Evolutionary conservation across 2,329 filamentous ascomycete genomes (phyloP).

Genomic region (Coccinonectria pachysandricola): DNA sequence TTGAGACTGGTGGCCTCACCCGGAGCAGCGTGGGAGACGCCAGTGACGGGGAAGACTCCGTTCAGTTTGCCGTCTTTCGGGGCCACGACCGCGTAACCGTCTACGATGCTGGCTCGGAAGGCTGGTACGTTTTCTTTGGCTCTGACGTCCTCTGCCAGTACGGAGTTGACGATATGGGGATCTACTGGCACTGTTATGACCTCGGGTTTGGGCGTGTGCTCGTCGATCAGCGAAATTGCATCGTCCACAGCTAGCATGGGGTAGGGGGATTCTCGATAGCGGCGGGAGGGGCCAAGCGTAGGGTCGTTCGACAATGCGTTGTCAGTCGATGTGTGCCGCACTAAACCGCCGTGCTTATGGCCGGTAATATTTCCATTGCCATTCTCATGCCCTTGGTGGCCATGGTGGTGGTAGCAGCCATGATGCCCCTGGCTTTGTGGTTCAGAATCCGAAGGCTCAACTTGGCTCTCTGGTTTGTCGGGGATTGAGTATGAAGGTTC

Average conservation of each 20-base stretch:
- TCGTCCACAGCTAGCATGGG: constrained; percentile 83
- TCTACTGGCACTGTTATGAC: constrained; percentile 51
- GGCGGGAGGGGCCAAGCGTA: constrained; percentile 49
- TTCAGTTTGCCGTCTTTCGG: constrained; percentile 53
- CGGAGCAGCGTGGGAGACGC: constrained; percentile 76
- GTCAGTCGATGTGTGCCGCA: constrained; percentile 60
- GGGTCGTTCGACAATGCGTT: constrained; percentile 51
- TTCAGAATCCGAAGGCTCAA: too few species aligned
- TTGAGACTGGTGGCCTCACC: constrained; percentile 54
- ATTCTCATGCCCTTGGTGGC: constrained; percentile 48
- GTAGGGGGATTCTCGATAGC: constrained; percentile 80
- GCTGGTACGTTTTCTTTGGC: constrained; percentile 80
- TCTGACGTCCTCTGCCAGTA: constrained; percentile 73
- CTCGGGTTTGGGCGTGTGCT: constrained; percentile 57
- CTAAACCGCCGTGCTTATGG: constrained; percentile 54
- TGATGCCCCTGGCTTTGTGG: too few species aligned
- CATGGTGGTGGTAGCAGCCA: constrained; percentile 46
- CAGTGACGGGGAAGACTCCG: constrained; percentile 76
- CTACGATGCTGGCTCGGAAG: constrained; percentile 91
- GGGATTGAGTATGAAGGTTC: too few species aligned
- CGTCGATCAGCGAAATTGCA: constrained; percentile 61
- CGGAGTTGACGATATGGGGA: constrained; percentile 57
- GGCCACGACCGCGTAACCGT: constrained; percentile 82
- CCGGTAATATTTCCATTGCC: constrained; percentile 42
- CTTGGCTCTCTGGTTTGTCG: too few species aligned